Evolutionary conservation across 805 yeast genomes (phyloP), one percentile per base, ranked within the genome.

Genomic region (Saccharomycopsis sp.): DNA sequence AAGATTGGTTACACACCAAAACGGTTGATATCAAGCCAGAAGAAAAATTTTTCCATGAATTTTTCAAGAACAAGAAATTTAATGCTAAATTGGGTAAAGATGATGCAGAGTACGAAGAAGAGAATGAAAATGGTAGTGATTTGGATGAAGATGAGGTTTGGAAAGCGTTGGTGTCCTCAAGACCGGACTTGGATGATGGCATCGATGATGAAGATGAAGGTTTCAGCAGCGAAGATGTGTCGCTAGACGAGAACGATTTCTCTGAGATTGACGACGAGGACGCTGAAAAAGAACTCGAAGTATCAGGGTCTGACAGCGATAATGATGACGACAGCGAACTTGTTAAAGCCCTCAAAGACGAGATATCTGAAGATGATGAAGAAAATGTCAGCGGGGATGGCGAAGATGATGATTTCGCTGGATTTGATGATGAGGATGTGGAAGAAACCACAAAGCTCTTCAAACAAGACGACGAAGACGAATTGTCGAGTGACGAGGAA

Each of bases 41-140:
- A 62, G 99, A 92, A 70, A 75, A 79, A 66, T 92, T 92, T 74
- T 90, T 89, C 79, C 83, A 85, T 70, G 90, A 89, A 69, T 91
- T 89, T 74, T 91, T 91, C 73, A 75, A 82, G 20, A 75, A 79
- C 24, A 85, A 85, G 68, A 80, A 80, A 64, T 65, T 64, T 44
- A 75, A 67, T 61, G 75, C 62, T 61, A 71, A 66, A 55, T 55
- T 64, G 34, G 65, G 65, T 16, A 69, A 68, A 37, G 71, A 66
- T 24, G 72, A 66, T 12, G 73, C 68, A 4, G 67, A 62, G 29
- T 70, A 65, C 1, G 76, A 71, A 29, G 76, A 68, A 50, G 73
- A 68, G 48, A 79, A 71, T 23, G 73, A 67, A 20, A 77, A 65
- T 2, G 77, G 75, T 51, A 77, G 74, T 44, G 83, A 77, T 4